Percentiles rank a stretch among this genome's conserved stretches.
Conservation (phyloP, 208 protist genomes). For the Lotmaria passim region DNA sequence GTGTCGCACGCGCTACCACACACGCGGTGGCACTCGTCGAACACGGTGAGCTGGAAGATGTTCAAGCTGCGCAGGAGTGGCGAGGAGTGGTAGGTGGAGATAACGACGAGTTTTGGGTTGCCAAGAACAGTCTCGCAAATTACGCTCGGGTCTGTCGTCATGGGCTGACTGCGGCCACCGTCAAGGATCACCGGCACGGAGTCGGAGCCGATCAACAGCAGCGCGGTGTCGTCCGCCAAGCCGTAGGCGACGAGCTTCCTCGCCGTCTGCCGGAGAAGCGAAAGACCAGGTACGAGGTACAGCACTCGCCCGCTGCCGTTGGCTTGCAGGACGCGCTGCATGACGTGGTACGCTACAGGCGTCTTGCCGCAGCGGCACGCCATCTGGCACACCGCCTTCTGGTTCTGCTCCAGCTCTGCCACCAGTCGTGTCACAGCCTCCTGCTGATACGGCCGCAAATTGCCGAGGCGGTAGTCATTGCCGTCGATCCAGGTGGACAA, state of each 20-base stretch:
- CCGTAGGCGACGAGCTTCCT: conserved; percentile 72
- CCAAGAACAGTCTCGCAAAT: conserved; percentile 52
- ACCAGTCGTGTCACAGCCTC: conserved; percentile 60
- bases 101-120: conserved; percentile 43
- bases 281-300: conserved; percentile 76
- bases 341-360: conserved; percentile 68
- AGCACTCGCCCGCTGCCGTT: conserved; percentile 38
- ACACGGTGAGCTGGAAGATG: conserved; percentile 62
- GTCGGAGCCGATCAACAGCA: conserved; percentile 75
- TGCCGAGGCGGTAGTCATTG: conserved; percentile 38
- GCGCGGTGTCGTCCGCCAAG: conserved; percentile 39
- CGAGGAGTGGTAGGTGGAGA: conserved; percentile 84
- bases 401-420: conserved; percentile 38
- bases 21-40: conserved; percentile 86
- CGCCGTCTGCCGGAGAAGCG: conserved; percentile 72
- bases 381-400: conserved; percentile 77
- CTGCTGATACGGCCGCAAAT: conserved; percentile 68
- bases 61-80: conserved; percentile 51
- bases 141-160: conserved; percentile 63
- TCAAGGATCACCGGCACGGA: conserved; percentile 42
- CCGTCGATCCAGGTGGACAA: conserved; percentile 28
- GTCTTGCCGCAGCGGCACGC: conserved; percentile 84
- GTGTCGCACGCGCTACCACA: conserved; percentile 67
- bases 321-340: conserved; percentile 35
- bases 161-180: conserved; percentile 26